phyloP scores from a whole-genome alignment of 129 eudicot genomes.

The Tagetes patula region DNA sequence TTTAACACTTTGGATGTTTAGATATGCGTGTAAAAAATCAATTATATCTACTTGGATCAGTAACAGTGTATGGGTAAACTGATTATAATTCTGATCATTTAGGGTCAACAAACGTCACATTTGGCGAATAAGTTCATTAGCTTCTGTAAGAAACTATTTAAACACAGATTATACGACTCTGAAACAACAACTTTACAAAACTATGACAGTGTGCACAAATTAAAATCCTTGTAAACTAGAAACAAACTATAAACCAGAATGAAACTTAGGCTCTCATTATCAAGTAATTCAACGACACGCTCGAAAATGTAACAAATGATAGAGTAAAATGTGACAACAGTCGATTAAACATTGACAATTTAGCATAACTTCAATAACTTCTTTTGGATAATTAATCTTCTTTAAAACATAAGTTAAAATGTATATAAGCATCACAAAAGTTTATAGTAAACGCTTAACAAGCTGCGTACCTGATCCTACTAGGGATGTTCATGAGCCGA shows the following conservation, averaged over 20 bases:
- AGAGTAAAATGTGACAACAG: background rate
- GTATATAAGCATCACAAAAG: too few relatives aligned
- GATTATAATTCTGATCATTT: background rate
- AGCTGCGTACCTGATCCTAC: too few relatives aligned
- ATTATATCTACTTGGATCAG: background rate
- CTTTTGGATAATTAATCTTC: too few relatives aligned
- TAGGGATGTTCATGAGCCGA: too few relatives aligned
- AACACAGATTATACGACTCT: background rate
- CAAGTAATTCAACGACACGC: too few relatives aligned
- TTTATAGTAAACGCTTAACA: too few relatives aligned
- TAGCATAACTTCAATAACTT: background rate
- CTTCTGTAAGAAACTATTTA: background rate
- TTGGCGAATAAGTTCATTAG: background rate
- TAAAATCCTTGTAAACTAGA: too few relatives aligned
- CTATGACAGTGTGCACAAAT: too few relatives aligned
- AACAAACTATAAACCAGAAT: too few relatives aligned
- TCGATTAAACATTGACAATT: background rate
- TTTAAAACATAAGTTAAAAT: too few relatives aligned
- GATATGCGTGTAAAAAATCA: background rate
- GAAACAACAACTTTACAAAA: background rate
- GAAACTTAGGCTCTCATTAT: too few relatives aligned
- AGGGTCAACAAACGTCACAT: background rate
- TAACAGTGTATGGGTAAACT: background rate
- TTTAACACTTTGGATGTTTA: background rate
- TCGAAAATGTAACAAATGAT: background rate